Evolutionary conservation across 2,329 filamentous ascomycete genomes (phyloP).

Genomic region (Neophaeococcomyces mojaviensis): DNA sequence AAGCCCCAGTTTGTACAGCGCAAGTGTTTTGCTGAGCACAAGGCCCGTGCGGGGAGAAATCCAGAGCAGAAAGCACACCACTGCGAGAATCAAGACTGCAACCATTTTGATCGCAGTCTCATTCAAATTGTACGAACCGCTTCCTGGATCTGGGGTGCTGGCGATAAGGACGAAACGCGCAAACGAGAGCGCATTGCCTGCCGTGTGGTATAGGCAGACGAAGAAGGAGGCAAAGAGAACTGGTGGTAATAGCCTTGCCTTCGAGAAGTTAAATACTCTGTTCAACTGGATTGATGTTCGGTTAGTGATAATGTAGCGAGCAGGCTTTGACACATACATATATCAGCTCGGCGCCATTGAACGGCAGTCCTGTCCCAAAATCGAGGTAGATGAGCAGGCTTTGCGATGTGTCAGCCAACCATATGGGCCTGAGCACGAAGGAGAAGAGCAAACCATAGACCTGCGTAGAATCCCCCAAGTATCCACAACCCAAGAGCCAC

Average conservation of each 20-base stretch:
- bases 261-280: neutral
- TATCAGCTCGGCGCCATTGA: conserved; percentile 9
- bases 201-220: neutral
- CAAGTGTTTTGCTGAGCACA: neutral
- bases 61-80: neutral
- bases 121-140: neutral
- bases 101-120: neutral
- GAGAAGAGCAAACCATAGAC: too few relatives aligned
- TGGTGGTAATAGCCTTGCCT: neutral
- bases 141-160: neutral
- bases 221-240: neutral
- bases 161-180: neutral
- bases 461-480: too few relatives aligned
- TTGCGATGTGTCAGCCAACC: too few relatives aligned
- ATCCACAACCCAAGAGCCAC: too few relatives aligned
- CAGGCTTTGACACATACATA: neutral
- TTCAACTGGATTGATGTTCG: neutral
- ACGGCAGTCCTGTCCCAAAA: conserved; percentile 6
- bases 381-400: conserved; percentile 9
- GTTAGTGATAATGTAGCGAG: neutral
- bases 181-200: neutral
- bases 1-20: neutral
- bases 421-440: too few relatives aligned
- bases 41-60: neutral
- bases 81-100: neutral